Base-by-base conservation (phyloP, 2,329 filamentous ascomycete species). In the Colletotrichum theobromicola region DNA sequence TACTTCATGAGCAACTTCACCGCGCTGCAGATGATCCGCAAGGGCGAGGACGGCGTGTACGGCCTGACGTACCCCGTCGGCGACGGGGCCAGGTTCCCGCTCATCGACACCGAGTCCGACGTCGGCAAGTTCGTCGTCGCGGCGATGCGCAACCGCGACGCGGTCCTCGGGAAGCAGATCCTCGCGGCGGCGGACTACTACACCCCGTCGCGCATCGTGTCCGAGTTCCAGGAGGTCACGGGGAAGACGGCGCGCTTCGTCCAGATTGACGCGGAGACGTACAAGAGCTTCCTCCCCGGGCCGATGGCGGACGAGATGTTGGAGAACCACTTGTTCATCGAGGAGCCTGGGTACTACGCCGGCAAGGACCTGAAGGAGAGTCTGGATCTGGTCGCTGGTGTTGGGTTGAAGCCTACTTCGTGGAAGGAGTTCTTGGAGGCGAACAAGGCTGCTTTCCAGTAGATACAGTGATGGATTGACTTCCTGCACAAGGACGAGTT, bases 1-100 rank as follows among this genome's bases (percentile, higher is more conserved):
- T 84, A 83, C 50, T 91, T 89, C 75, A 90, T 90, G 88, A 84
- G 86, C 76, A 90, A 90, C 70, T 82, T 87, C 30, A 77, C 81
- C 26, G 74, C 46, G 2, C 24, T 74, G 26, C 74, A 80, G 74
- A 32, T 77, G 28, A 76, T 78, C 34, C 77, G 77, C 7, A 78
- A 80, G 70, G 76, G 68, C 34, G 80, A 80, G 6, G 79, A 80
- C n/a, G 82, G 79, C 60, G 77, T 79, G 13, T 77, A 81, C 30
- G 72, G 42, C 1, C 42, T 81, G 2, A 75, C 75, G 9, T 68
- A 77, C 79, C 57, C 82, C 74, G 35, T 78, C 78, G 24, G 55
- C 18, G 64, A 80, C n/a, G 80, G 76, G 24, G 75, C 82, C 24
- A 78, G 76, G 30, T 77, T 84, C 62, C 82, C 83, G 18, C 79